phyloP scores from a whole-genome alignment of 805 yeast genomes.

The Yamadazyma sp. region DNA sequence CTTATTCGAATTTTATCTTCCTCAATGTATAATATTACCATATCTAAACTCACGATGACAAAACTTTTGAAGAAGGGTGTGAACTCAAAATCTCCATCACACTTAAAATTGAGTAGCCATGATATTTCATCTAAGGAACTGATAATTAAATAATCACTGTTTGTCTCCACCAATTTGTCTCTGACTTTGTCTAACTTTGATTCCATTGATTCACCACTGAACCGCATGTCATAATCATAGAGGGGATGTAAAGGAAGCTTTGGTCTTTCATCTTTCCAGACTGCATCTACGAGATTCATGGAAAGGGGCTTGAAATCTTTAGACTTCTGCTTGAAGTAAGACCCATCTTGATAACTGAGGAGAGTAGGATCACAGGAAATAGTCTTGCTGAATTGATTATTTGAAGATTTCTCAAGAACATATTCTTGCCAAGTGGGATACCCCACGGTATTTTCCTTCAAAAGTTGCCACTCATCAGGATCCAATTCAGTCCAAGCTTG shows the following conservation, averaged over 20 bases:
- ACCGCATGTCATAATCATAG: constrained; percentile 27
- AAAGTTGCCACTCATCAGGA: constrained; percentile 63
- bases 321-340: constrained; percentile 27
- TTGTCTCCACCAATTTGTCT: constrained; percentile 24
- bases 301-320: constrained; percentile 28
- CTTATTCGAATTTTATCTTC: constrained; percentile 41
- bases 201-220: constrained; percentile 31
- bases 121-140: constrained; percentile 81
- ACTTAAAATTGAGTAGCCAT: constrained; percentile 72
- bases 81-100: constrained; percentile 70
- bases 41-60: constrained; percentile 32
- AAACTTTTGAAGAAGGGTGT: constrained; percentile 85
- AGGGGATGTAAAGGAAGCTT: constrained; percentile 27
- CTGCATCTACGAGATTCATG: constrained; percentile 33
- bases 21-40: constrained; percentile 54
- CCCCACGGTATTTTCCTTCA: constrained; percentile 74
- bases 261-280: constrained; percentile 38
- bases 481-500: constrained; percentile 88
- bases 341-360: constrained; percentile 49
- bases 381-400: constrained; percentile 46
- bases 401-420: constrained; percentile 52
- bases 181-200: constrained; percentile 28
- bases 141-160: constrained; percentile 38
- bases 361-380: constrained; percentile 85
- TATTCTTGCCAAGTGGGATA: constrained; percentile 79